Base-by-base conservation (phyloP, 495 filamentous ascomycete genomes). In the Trypethelium eluteriae region DNA sequence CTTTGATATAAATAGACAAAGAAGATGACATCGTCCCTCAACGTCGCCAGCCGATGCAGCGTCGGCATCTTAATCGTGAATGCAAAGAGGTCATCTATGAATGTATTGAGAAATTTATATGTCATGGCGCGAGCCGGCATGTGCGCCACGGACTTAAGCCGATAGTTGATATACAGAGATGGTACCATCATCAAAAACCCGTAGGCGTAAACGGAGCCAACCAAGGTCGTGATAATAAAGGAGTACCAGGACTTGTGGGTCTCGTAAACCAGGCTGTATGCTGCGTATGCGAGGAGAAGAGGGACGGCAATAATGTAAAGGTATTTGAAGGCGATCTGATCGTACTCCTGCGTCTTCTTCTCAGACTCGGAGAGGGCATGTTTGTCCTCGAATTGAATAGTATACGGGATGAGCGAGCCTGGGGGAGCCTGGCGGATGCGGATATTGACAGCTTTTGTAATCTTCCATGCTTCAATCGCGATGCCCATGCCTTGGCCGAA, bases 141-240 rank as follows among this genome's bases (percentile, higher is more conserved):
- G 78, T 98, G 94, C 39, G 94, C 94, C 49, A 98, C 92, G 68
- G 86, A 90, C 85, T 98, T 94, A 69, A 98, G 84, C 7, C 93
- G 84, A 80, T 98, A 98, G 81, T 98, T 98, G 85, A 98, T 98
- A 76, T 98, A 98, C 64, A 98, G 81, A 66, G 85, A 89, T 38
- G 94, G 94, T 18, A 98, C 91, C 94, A 98, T 98, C 95, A 98
- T 98, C 67, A 98, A 78, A 81, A 98, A 98, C 7, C 94, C 94
- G 72, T 98, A 98, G 1, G 94, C 93, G 75, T 98, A 98, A 39
- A 98, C 94, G 61, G 89, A 93, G 5, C 94, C 94, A 16, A 98
- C 94, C 2, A 98, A 86, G 0, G 94, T 96, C 39, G 95, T 84
- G 68, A 91, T 89, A 76, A 95, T 81, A 78, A 91, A 98, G 25